phyloP scores from a whole-genome alignment of 768 basidiomycete species.

The Russula sp. region DNA sequence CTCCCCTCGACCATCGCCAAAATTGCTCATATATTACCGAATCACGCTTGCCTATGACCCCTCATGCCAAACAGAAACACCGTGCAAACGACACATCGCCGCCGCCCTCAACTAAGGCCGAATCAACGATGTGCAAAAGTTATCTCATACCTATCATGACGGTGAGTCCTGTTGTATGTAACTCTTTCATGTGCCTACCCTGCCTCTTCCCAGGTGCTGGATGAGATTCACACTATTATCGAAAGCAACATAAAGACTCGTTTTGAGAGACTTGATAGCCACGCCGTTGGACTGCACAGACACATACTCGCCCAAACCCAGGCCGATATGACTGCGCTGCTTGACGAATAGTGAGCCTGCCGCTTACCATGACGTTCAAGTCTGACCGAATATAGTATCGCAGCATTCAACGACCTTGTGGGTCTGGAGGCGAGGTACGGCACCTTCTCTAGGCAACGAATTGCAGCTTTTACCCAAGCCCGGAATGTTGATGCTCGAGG shows the following conservation, averaged over 20 bases:
- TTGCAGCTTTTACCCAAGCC: conserved; percentile 3
- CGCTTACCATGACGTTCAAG: not conserved
- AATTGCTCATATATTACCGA: not conserved
- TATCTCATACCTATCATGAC: conserved; percentile 6
- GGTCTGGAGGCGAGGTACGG: conserved; percentile 13
- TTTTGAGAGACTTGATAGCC: conserved; percentile 15
- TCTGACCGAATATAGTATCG: conserved; percentile 9
- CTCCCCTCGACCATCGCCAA: not conserved
- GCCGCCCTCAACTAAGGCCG: not conserved
- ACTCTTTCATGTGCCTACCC: not conserved
- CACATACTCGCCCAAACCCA: conserved; percentile 14
- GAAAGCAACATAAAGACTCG: conserved; percentile 12
- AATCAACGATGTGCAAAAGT: not conserved
- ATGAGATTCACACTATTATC: conserved; percentile 13
- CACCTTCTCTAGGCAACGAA: conserved; percentile 11
- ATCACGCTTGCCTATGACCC: not conserved
- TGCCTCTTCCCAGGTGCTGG: conserved; percentile 6
- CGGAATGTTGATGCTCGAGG: not conserved
- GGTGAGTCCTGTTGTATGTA: not conserved
- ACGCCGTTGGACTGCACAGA: conserved; percentile 7
- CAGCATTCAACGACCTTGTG: conserved; percentile 14
- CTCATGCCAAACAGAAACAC: not conserved
- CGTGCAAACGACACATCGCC: not conserved
- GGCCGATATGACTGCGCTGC: conserved; percentile 11
- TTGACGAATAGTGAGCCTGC: conserved; percentile 16